Base-by-base conservation (phyloP, 345 rosid species). In the Eucalyptus sp. region DNA sequence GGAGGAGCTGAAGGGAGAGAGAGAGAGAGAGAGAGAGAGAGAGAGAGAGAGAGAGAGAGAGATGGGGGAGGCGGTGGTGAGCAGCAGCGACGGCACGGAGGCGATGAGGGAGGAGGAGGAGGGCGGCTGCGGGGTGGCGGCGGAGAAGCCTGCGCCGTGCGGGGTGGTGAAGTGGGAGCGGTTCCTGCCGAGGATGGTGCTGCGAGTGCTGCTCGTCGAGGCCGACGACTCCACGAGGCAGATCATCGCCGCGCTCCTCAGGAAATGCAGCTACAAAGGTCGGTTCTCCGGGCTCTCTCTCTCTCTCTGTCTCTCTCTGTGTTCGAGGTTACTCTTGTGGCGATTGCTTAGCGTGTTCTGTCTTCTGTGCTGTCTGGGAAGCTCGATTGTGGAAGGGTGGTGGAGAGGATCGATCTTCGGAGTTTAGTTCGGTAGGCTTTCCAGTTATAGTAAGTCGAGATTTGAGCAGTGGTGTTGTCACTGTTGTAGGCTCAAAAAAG, bases 181-280 rank as follows among this genome's bases (percentile, higher is more conserved):
- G 88, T 94, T 97, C 89, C 92, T 98, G 66, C 97, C 97, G 1
- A 94, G 88, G 89, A 95, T 96, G 90, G 93, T 91, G 5, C 92
- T 97, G 25, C 94, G 96, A 86, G 98, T 98, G 37, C 91, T 98
- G 93, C 93, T 98, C 7, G 97, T 97, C 10, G 99, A 98, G 92
- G 96, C 98, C 44, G 99, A 98, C 88, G 99, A 97, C 91, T 98
- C 98, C 2, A 98, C 99, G 18, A 92, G 99, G 86, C 99, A 98
- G 92, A 96, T 98, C 76, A 91, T 98, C 27, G 79, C 97, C 64
- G 98, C 98, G 86, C 96, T 98, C 68, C 97, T 98, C 49, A 92
- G 96, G 93, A 98, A 96, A 93, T 97, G 98, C 89, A 92, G 95
- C 88, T 98, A 96, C 91, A 93, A 89, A 92, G 99, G 99, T 98